Evolutionary conservation across 2,329 filamentous ascomycete genomes (phyloP), one percentile per base, ranked within the genome.

Genomic region (Pyrenochaeta sp.): DNA sequence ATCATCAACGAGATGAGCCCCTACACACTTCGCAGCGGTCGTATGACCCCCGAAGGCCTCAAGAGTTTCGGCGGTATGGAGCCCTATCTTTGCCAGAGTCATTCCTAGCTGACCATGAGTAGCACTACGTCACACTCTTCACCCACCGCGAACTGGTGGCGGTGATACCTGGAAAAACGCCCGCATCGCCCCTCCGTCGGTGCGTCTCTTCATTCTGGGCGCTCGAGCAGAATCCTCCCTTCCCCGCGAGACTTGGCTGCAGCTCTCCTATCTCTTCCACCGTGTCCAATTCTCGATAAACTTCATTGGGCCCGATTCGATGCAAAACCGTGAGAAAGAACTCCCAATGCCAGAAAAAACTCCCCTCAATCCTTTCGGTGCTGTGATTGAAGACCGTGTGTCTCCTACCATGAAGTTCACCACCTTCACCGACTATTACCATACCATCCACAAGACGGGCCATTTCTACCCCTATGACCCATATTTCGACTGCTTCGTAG

Each of bases 361-460:
- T 2, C 78, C 92, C 0, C 76, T 78, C 7, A 99, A 99, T 67
- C 94, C 94, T 1, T 99, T 92, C 60, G 94, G 94, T 28, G 90
- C 89, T n/a, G 81, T 99, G 38, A 84, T 96, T 10, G 95, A 99
- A 74, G 93, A 96, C 71, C 85, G 93, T 38, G 81, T 99, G 7
- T 90, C 88, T 67, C 85, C 88, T 41, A 87, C 88, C 56, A 85
- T 97, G 84, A 99, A 99, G 78, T 96, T 99, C 65, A 94, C 88
- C 70, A 99, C 95, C 0, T 96, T 92, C 64, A 93, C 97, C 37
- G 94, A 99, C 61, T 96, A 99, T 76, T 99, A 95, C 77, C 93
- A 99, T 73, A 97, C 90, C 2, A 83, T 99, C 59, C 93, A 99
- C 75, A 85, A 91, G 68, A 89, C 93, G 0, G 88, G 90, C 34